Base-by-base conservation (phyloP, 805 yeast genomes). In the Peterozyma toletana region DNA sequence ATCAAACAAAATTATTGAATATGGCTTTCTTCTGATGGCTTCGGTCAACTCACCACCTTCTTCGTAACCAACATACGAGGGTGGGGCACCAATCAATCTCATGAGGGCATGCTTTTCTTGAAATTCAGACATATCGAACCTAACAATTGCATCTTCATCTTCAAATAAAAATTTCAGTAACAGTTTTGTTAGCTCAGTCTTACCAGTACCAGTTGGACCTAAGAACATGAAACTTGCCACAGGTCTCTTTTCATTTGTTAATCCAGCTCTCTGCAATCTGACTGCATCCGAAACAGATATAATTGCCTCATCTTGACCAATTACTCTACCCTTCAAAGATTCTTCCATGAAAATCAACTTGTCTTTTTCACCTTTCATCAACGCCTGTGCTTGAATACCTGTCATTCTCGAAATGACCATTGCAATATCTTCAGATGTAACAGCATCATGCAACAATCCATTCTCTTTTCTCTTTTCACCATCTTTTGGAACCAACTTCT, bases 121-220 rank as follows among this genome's bases (percentile, higher is more conserved):
- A 63, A 93, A 91, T 62, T 91, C 99, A 16, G 96, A 86, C 99
- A 93, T 93, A 63, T 91, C 99, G 60, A 91, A 91, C 53, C 99
- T 73, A 18, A 90, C 79, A 33, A 91, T 89, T 9, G 96, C 78
- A 37, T 79, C 73, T 56, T 86, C 88, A 60, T 91, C 91, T 57
- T 89, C 93, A 64, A 93, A 93, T 54, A 91, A 64, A 55, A 93
- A 93, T 54, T 88, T 89, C 2, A 98, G 96, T 45, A 91, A 73
- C 0, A 95, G 82, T 62, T 93, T 91, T 7, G 97, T 90, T 42
- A 93, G 73, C 62, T 93, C 98, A 0, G 99, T 93, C 64, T 91
- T 91, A 67, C 99, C 99, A 0, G 98, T 91, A 67, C 99, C 99
- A 0, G 99, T 93, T 43, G 99, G 98, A 17, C 99, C 99, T 51